Evolutionary conservation across 1,139 yeast species (phyloP), one percentile per base, ranked within the genome.

Genomic region (Blastobotrys proliferans): DNA sequence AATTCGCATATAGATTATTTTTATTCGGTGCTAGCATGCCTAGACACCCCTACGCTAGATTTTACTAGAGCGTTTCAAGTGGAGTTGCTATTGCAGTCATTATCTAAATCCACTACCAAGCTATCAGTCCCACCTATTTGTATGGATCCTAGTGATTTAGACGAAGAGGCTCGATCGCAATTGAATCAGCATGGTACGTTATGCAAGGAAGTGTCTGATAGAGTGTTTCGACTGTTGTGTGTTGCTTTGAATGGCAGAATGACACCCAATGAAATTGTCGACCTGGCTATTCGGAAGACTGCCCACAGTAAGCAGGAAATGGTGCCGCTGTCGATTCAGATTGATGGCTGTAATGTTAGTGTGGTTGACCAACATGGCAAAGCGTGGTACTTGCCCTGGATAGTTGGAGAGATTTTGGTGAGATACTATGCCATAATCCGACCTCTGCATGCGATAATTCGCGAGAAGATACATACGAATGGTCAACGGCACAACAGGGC

Each of bases 311-410:
- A 10, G 32, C 32, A 6, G n/a, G n/a, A 6, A 6, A 11, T 6
- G 13, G 13, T 26, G 29, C 21, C 9, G 8, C 14, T 32, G 14
- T 16, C 35, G 3, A 29, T 16, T 29, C 14, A 10, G 6, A 29
- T 11, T 10, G 5, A 19, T 17, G 14, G 18, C 24, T 11, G 11
- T 8, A 21, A 10, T 18, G 4, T 19, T 8, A 6, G 29, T 26
- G n/a, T 26, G 13, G 6, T 26, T 26, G 28, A n/a, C 14, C 33
- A 4, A 18, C 24, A 4, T 16, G n/a, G 3, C 20, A 29, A 6
- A 30, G 18, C 11, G 14, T 25, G 16, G 11, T 20, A 35, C 19
- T 25, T 40, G 20, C 44, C 44, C 10, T 40, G 44, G 44, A 8
- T 27, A 10, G 36, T 35, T 6, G 31, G 44, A 4, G 44, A 40